Evolutionary conservation across 2,329 filamentous ascomycete species (phyloP).

Genomic region (Capronia coronata): DNA sequence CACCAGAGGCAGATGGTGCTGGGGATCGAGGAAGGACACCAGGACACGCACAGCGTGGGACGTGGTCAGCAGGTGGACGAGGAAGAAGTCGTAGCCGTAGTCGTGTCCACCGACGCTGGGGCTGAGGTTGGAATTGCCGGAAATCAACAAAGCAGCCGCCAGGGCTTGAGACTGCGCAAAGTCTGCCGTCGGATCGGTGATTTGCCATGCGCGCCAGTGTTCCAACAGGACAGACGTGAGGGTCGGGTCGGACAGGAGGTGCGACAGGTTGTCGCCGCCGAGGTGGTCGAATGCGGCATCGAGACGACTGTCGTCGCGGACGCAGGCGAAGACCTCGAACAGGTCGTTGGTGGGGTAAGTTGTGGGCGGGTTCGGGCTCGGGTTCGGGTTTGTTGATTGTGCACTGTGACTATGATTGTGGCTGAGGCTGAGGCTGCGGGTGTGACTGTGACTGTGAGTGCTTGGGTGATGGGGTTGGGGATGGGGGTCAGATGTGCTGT

Average conservation of each 20-base stretch:
- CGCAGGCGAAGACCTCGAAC: constrained; percentile 62
- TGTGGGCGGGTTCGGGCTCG: constrained; percentile 50
- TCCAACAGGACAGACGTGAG: constrained; percentile 58
- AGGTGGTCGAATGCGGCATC: constrained; percentile 57
- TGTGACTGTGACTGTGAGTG: too few species aligned
- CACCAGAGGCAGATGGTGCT: constrained; percentile 66
- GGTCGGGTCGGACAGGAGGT: constrained; percentile 63
- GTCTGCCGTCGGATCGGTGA: constrained; percentile 63
- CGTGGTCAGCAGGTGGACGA: constrained; percentile 74
- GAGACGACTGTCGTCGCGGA: constrained; percentile 64
- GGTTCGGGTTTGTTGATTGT: too few species aligned
- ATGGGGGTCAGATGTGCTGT: too few species aligned
- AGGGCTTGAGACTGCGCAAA: constrained; percentile 64
- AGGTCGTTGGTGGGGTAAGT: constrained; percentile 58
- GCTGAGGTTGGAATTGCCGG: too few species aligned
- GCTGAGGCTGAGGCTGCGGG: too few species aligned
- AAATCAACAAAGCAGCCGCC: constrained; percentile 43
- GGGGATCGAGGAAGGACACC: constrained; percentile 66
- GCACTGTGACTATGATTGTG: too few species aligned
- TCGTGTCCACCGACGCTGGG: constrained; percentile 22
- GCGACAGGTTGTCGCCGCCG: constrained; percentile 57
- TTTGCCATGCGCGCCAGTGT: constrained; percentile 84
- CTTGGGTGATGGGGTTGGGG: too few species aligned
- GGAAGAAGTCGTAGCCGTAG: constrained; percentile 71
- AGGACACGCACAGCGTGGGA: constrained; percentile 85